These are phyloP conservation scores for Cystofilobasidium capitatum DNA, from an alignment of 768 basidiomycete genomes.

Conservation along the genomic window DNA sequence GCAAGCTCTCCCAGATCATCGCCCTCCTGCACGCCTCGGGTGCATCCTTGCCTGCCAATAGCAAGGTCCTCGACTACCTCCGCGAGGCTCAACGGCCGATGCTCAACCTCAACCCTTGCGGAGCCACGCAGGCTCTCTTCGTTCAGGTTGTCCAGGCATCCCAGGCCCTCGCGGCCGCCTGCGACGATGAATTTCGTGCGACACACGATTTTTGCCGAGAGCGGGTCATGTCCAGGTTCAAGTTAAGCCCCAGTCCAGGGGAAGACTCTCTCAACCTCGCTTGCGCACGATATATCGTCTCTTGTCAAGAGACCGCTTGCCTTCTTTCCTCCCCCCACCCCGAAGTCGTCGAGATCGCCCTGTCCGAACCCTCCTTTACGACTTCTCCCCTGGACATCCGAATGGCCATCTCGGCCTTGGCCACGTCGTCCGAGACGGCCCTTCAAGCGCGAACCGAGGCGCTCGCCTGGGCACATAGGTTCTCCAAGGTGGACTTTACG, in stretches of 20 bases:
- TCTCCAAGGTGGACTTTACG: not conserved
- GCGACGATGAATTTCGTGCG: not conserved
- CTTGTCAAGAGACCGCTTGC: not conserved
- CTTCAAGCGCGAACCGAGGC: not conserved
- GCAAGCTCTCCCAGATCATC: conserved; percentile 17
- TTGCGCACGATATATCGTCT: conserved; percentile 7
- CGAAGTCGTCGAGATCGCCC: conserved; percentile 17
- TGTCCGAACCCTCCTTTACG: not conserved
- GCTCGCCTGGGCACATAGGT: not conserved
- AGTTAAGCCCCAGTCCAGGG: not conserved
- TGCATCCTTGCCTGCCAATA: not conserved
- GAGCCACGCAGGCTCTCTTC: conserved; percentile 21
- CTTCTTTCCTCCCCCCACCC: not conserved
- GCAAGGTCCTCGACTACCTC: conserved; percentile 1
- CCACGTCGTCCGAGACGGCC: not conserved
- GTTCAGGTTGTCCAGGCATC: conserved; percentile 2
- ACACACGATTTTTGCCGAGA: not conserved
- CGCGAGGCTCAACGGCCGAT: not conserved
- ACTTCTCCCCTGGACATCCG: not conserved
- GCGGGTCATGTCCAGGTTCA: not conserved
- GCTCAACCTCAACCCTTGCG: conserved; percentile 7
- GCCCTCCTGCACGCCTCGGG: not conserved
- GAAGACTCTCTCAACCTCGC: conserved; percentile 11
- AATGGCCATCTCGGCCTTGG: not conserved
- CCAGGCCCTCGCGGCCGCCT: not conserved